Base-by-base conservation (phyloP, 1,284 basidiomycete species). In the Ceratobasidium sp. region DNA sequence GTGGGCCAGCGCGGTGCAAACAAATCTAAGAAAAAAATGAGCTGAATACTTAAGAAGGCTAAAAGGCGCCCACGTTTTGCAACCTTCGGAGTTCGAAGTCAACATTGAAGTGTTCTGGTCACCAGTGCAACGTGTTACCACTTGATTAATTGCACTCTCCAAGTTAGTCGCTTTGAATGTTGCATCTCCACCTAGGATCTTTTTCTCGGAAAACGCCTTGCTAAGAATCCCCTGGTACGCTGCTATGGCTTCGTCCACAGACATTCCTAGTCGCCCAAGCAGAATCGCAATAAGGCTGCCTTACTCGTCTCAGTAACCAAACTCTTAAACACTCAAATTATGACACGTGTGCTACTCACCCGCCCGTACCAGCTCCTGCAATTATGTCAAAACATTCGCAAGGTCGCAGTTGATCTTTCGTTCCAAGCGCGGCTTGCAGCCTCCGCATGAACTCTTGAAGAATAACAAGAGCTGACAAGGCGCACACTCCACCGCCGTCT, bases 251-350 rank as follows among this genome's bases (percentile, higher is more conserved):
- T 82, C 82, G 13, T 78, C 77, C 56, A 83, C 83, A 64, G 82
- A 81, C 40, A 85, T 77, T 9, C 83, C 79, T 20, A 85, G 80
- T 13, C 84, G 81, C 12, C 84, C 85, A 13, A 86, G 79, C 44
- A 86, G 80, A 15, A 86, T 79, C 7, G 85, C 82, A 60, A 85
- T 81, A 7, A 86, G 81, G 1, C 83, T 84, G 51, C 23, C 18
- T 33, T 40, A 20, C 9, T 20, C 12, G 44, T n/a, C 2, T 71
- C 28, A 71, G 51, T 15, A n/a, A 7, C 7, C 26, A 33, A 4
- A 33, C 33, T 33, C 33, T 33, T 49, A 18, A 6, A 53, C 10
- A 53, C n/a, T 33, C 18, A 26, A 69, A 49, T 49, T n/a, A 2
- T 33, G 33, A 33, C 18, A 61, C 23, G 60, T 15, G 28, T 26